A percentile compares a stretch with the other conserved stretches of the same genome.
phyloP scores from a whole-genome alignment of 495 filamentous ascomycete genomes.

The Lophiotrema nucula region DNA sequence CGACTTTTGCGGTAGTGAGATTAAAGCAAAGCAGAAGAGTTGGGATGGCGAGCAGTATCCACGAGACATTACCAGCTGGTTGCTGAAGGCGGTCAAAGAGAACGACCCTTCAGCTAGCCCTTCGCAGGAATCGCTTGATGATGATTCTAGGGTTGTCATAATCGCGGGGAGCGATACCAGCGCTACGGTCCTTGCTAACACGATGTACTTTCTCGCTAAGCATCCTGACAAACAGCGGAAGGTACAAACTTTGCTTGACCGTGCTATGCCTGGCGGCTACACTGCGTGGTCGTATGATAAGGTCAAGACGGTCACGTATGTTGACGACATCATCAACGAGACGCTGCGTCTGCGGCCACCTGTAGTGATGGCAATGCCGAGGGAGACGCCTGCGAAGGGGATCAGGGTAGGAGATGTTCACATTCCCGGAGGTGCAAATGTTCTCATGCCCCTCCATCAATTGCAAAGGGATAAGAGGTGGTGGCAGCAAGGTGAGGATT shows the following conservation, averaged over 20 bases:
- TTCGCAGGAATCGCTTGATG: constrained; percentile 11
- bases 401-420: constrained; percentile 46
- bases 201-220: constrained; percentile 32
- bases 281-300: constrained; percentile 23
- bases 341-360: constrained; percentile 55
- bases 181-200: constrained; percentile 24
- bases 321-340: constrained; percentile 57
- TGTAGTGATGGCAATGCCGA: constrained; percentile 46
- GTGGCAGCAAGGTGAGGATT: constrained; percentile 39
- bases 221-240: constrained; percentile 18
- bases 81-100: constrained; percentile 21
- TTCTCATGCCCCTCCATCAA: constrained; percentile 42
- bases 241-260: constrained; percentile 29
- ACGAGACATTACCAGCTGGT: constrained; percentile 22
- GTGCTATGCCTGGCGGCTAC: constrained; percentile 12
- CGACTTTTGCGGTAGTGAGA: constrained; percentile 2
- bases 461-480: constrained; percentile 36
- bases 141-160: constrained; percentile 30
- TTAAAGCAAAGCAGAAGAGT: constrained; percentile 16
- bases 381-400: constrained; percentile 49
- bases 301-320: constrained; percentile 33
- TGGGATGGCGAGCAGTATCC: too few relatives aligned
- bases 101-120: constrained; percentile 16
- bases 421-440: constrained; percentile 47
- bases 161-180: constrained; percentile 38